A percentile compares a stretch with the other conserved stretches of the same genome.
Conservation (phyloP, 371 early-diverging fungal species). For the Amoeboaphelidium protococcarum region DNA sequence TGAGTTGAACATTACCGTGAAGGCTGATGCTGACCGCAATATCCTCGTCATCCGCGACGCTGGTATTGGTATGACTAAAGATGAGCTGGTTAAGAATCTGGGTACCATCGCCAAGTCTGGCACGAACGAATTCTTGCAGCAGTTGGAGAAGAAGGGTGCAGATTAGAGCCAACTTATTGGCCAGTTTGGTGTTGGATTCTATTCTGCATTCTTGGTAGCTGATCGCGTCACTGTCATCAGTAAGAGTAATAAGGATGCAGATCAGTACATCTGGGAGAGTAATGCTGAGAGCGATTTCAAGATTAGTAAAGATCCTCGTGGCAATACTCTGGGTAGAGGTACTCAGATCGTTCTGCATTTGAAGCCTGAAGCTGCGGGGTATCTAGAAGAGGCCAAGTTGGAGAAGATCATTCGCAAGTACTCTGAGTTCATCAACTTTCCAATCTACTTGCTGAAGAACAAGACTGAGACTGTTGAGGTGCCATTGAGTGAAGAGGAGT, state of each 20-base stretch:
- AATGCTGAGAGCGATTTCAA: constrained; percentile 28
- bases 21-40: constrained; percentile 32
- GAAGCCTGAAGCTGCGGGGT: constrained; percentile 73
- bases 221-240: constrained; percentile 80
- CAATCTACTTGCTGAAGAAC: constrained; percentile 36
- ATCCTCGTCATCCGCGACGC: constrained; percentile 37
- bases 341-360: constrained; percentile 61
- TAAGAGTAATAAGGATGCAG: constrained; percentile 78
- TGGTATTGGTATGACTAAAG: constrained; percentile 95
- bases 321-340: constrained; percentile 43
- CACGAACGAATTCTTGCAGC: constrained; percentile 64
- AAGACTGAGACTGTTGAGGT: not conserved
- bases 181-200: constrained; percentile 97
- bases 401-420: constrained; percentile 82
- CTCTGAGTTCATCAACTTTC: constrained; percentile 80
- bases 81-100: constrained; percentile 78
- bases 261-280: constrained; percentile 85
- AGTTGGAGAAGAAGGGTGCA: constrained; percentile 15
- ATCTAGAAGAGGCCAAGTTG: constrained; percentile 49
- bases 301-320: not conserved
- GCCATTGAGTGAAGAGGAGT: constrained; percentile 45
- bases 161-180: constrained; percentile 82
- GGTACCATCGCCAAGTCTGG: constrained; percentile 92
- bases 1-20: constrained; percentile 58
- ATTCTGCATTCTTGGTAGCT: constrained; percentile 87